Conservation (phyloP, 345 rosid species). For the Populus ilicifolia region DNA sequence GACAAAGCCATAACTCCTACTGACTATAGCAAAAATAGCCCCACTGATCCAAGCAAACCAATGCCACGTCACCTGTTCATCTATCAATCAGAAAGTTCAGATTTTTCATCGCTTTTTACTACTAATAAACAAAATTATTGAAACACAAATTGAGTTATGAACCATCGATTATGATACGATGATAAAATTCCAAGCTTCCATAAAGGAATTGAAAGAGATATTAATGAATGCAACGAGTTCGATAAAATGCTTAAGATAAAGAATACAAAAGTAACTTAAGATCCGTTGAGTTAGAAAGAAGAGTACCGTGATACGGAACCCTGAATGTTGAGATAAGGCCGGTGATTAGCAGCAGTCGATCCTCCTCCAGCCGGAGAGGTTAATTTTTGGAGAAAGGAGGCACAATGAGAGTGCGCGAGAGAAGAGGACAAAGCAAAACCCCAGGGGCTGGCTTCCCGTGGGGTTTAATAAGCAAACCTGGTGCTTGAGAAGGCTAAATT, state of each 20-base stretch:
- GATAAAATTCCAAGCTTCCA: neutral
- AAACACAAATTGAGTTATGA: neutral
- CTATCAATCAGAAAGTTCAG: neutral
- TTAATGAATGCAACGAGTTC: neutral
- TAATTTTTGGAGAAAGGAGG: neutral
- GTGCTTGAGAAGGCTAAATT: too few species aligned
- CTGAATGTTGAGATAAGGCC: neutral
- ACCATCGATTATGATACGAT: neutral
- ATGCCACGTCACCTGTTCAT: neutral
- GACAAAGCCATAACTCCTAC: conserved; percentile 41
- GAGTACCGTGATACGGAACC: neutral
- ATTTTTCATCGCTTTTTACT: neutral
- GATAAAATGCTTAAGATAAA: neutral
- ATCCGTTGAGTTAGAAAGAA: neutral
- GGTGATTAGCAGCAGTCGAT: neutral
- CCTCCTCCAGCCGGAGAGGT: neutral
- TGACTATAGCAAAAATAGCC: neutral
- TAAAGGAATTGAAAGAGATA: neutral
- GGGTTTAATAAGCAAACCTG: neutral
- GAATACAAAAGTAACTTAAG: neutral
- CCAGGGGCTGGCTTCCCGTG: neutral
- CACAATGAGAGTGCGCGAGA: neutral
- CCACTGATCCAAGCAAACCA: neutral
- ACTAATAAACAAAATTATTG: neutral
- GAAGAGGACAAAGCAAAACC: neutral